phyloP scores from a whole-genome alignment of 1,284 basidiomycete genomes.

The Peniophora sp. region DNA sequence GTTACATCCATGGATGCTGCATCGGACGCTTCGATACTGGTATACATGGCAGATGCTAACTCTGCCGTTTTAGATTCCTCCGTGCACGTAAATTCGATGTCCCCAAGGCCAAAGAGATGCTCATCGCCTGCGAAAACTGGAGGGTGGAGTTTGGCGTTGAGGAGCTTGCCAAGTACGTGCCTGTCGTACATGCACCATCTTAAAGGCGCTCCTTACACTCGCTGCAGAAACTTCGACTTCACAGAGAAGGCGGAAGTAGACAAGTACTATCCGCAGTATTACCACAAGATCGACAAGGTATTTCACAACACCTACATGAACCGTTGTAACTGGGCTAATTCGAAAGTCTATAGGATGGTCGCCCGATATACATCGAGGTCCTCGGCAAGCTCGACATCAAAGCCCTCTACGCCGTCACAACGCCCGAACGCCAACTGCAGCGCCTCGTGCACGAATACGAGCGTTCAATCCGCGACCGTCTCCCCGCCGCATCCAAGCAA shows the following conservation, averaged over 20 bases:
- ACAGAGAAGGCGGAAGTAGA: slow-evolving; percentile 79
- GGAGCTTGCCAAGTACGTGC: slow-evolving; percentile 69
- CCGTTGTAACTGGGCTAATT: not conserved
- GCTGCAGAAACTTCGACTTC: slow-evolving; percentile 77
- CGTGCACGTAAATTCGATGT: slow-evolving; percentile 93
- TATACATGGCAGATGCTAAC: not conserved
- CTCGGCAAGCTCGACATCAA: slow-evolving; percentile 75
- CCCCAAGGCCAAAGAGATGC: slow-evolving; percentile 77
- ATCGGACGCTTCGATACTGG: not conserved
- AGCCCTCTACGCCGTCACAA: slow-evolving; percentile 69
- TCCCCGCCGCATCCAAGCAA: slow-evolving; percentile 74
- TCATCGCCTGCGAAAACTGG: slow-evolving; percentile 83
- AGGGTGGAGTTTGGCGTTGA: slow-evolving; percentile 85
- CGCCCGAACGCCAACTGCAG: slow-evolving; percentile 83
- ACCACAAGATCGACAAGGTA: slow-evolving; percentile 94
- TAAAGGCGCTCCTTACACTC: not conserved
- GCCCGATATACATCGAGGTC: slow-evolving; percentile 92
- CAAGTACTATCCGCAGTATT: slow-evolving; percentile 93
- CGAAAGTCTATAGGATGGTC: slow-evolving; percentile 65
- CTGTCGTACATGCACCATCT: not conserved
- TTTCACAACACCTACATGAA: slow-evolving; percentile 8
- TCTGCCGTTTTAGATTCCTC: slow-evolving; percentile 47
- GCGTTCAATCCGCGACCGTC: slow-evolving; percentile 71
- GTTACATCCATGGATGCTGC: no score
- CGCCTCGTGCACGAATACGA: slow-evolving; percentile 94